A percentile compares a stretch with the other conserved stretches of the same genome.
These are phyloP conservation scores for Coffea humblotiana DNA, from an alignment of 305 asterid species.

Conservation along the genomic window DNA sequence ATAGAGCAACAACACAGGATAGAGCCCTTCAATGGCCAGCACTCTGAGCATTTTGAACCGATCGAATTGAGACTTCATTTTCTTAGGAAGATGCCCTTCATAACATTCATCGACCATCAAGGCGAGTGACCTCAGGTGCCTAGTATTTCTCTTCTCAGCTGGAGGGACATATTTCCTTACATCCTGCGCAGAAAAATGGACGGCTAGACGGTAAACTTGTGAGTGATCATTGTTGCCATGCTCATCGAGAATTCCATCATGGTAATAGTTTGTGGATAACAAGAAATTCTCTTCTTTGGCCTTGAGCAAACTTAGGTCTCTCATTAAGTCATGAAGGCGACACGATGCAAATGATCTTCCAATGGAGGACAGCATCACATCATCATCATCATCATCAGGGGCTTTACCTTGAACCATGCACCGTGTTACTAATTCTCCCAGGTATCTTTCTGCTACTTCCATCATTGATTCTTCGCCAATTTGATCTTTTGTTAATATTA, in stretches of 20 bases:
- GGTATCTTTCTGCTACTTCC: no score
- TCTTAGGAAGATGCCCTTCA: neutral
- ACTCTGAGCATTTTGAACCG: neutral
- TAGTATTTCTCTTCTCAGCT: neutral
- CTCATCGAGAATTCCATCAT: neutral
- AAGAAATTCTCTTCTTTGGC: slow-evolving; percentile 46
- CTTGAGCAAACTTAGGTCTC: slow-evolving; percentile 44
- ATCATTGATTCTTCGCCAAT: no score
- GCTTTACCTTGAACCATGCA: no score
- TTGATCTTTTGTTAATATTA: no score
- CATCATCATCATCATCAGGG: no score
- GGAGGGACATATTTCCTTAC: neutral
- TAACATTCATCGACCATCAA: rapidly evolving
- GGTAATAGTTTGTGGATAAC: slow-evolving; percentile 21
- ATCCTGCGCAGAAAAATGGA: neutral
- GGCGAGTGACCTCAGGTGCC: neutral
- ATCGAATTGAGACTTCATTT: neutral
- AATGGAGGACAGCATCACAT: slow-evolving; percentile 4
- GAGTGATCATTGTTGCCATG: neutral
- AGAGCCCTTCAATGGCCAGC: slow-evolving; percentile 17
- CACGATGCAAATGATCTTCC: slow-evolving; percentile 36
- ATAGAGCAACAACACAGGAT: no score
- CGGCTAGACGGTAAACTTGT: neutral
- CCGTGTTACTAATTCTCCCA: no score
- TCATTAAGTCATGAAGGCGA: slow-evolving; percentile 54